A percentile compares a stretch with the other conserved stretches of the same genome.
These are phyloP conservation scores for Colletotrichum navitas DNA, from an alignment of 2,329 filamentous ascomycete genomes.

Conservation along the genomic window DNA sequence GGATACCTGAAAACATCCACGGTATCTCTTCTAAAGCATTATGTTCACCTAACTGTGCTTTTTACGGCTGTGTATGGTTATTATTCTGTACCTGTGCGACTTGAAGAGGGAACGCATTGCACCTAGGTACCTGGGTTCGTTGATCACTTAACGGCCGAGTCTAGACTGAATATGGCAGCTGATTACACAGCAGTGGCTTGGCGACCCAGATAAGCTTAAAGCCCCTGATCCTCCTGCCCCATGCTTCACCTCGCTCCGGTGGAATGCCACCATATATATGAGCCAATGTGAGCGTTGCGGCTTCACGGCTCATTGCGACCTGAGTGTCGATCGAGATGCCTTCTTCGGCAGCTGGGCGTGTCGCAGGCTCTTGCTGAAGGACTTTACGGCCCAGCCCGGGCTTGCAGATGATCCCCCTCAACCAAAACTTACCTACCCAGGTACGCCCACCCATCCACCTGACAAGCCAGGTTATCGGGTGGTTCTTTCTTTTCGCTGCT, in stretches of 20 bases:
- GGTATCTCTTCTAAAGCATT: too few relatives aligned
- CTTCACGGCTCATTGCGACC: not conserved
- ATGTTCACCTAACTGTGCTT: too few relatives aligned
- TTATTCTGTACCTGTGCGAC: too few relatives aligned
- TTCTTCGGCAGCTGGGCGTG: constrained; percentile 19
- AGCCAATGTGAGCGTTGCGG: not conserved
- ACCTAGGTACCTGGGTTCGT: too few relatives aligned
- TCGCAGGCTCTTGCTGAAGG: not conserved
- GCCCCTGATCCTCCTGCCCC: constrained; percentile 30
- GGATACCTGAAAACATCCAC: too few relatives aligned
- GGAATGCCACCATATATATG: constrained; percentile 15
- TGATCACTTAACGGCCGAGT: constrained; percentile 29
- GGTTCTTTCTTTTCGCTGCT: too few relatives aligned
- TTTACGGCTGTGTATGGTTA: too few relatives aligned
- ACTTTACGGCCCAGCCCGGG: constrained; percentile 6
- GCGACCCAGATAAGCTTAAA: constrained; percentile 40
- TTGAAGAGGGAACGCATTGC: too few relatives aligned
- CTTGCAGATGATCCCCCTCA: constrained; percentile 27
- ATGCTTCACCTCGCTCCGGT: constrained; percentile 35
- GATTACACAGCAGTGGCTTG: constrained; percentile 11
- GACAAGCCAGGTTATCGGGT: not conserved
- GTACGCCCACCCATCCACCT: not conserved
- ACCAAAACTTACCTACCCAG: not conserved
- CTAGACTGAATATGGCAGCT: constrained; percentile 33
- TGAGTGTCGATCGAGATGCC: constrained; percentile 20